Evolutionary conservation across 73 alveolate genomes (phyloP).

Genomic region (Symbiodinium pilosum): DNA sequence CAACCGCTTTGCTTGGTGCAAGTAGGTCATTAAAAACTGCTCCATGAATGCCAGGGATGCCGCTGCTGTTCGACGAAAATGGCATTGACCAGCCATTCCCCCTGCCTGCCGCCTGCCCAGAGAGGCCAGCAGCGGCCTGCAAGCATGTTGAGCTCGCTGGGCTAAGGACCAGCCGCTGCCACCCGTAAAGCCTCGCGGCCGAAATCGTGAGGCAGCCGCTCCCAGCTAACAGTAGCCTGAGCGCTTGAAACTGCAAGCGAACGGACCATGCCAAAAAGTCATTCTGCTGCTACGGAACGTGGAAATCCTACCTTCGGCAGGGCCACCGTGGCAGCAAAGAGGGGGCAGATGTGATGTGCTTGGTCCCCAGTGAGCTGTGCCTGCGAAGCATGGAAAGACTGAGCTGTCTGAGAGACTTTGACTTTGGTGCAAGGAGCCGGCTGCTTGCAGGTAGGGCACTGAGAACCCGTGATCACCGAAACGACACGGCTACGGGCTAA

Average conservation of each 20-base stretch:
- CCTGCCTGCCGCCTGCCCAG: conserved; percentile 23
- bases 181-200: conserved; percentile 94
- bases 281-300: too few relatives aligned
- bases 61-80: conserved; percentile 78
- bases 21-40: neutral
- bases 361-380: neutral
- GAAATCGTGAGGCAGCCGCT: conserved; percentile 63
- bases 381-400: too few relatives aligned
- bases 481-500: too few relatives aligned
- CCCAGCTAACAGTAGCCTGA: too few relatives aligned
- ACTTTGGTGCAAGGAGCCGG: too few relatives aligned
- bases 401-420: too few relatives aligned
- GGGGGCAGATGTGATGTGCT: neutral
- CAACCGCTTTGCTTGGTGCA: neutral
- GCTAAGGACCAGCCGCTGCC: conserved; percentile 90
- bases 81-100: conserved; percentile 90
- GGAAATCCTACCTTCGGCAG: neutral
- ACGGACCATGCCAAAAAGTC: too few relatives aligned
- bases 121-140: neutral
- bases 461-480: too few relatives aligned
- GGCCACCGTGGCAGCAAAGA: conserved; percentile 16
- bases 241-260: too few relatives aligned
- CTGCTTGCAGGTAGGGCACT: too few relatives aligned
- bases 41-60: conserved; percentile 52
- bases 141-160: neutral